These are phyloP conservation scores for Fusarium circinatum DNA, from an alignment of 2,329 filamentous ascomycete genomes.

Conservation along the genomic window DNA sequence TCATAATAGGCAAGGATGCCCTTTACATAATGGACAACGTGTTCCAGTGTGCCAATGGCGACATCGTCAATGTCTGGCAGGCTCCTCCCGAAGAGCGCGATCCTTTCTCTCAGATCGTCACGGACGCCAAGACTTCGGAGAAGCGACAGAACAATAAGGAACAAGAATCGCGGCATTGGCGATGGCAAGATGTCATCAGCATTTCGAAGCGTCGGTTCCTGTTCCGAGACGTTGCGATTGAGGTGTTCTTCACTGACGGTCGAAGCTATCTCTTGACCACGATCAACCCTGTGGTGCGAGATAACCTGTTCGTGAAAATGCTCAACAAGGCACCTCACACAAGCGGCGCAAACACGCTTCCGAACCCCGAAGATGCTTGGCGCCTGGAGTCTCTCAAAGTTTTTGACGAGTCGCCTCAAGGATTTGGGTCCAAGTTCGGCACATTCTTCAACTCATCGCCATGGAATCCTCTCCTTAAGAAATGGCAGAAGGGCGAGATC, in stretches of 20 bases:
- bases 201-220: constrained; percentile 95
- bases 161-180: constrained; percentile 90
- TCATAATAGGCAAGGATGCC: constrained; percentile 91
- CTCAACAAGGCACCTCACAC: constrained; percentile 83
- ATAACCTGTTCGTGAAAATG: constrained; percentile 83
- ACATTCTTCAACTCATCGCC: constrained; percentile 88
- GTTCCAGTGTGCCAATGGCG: constrained; percentile 92
- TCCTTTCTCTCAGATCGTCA: constrained; percentile 93
- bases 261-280: constrained; percentile 93
- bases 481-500: constrained; percentile 93
- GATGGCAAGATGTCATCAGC: constrained; percentile 93
- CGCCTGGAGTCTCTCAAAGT: constrained; percentile 85
- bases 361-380: constrained; percentile 90
- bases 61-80: constrained; percentile 97
- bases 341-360: constrained; percentile 72
- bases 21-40: constrained; percentile 97
- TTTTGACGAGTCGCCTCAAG: constrained; percentile 67
- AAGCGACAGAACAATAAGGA: constrained; percentile 70
- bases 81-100: constrained; percentile 92
- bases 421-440: constrained; percentile 87
- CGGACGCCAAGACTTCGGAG: constrained; percentile 69
- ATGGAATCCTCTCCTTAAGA: constrained; percentile 84
- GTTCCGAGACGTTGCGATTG: constrained; percentile 95
- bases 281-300: constrained; percentile 76
- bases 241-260: constrained; percentile 96